Conservation (phyloP, 495 filamentous ascomycete species). For the Hypoxylon cercidicola region DNA sequence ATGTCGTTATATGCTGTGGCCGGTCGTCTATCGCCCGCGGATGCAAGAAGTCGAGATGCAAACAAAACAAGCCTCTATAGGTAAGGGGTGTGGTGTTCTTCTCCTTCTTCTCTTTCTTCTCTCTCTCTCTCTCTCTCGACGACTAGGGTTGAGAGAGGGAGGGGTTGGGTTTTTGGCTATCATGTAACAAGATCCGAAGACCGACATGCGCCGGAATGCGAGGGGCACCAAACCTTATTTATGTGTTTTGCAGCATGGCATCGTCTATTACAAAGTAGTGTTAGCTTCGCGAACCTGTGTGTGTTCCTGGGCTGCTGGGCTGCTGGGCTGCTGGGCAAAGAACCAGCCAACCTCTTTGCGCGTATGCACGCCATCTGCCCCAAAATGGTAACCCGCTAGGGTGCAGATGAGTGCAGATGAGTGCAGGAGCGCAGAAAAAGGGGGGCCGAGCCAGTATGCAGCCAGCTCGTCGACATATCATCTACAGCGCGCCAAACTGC, state of each 20-base stretch:
- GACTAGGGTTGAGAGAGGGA: slow-evolving; percentile 13
- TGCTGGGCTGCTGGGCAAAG: slow-evolving; percentile 29
- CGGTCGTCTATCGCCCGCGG: slow-evolving; percentile 38
- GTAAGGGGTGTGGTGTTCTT: slow-evolving; percentile 25
- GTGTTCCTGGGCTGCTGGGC: too few species aligned
- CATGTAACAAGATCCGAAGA: slow-evolving; percentile 15
- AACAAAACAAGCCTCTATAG: slow-evolving; percentile 40
- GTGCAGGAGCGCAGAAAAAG: slow-evolving; percentile 19
- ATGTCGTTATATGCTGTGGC: slow-evolving; percentile 29
- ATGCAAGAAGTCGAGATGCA: slow-evolving; percentile 46
- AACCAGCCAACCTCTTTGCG: slow-evolving; percentile 28
- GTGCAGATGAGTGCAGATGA: slow-evolving; percentile 14
- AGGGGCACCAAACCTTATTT: slow-evolving; percentile 31
- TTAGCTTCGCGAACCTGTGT: slow-evolving; percentile 27
- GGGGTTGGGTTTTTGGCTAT: slow-evolving; percentile 22
- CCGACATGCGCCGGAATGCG: slow-evolving; percentile 14
- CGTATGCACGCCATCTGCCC: slow-evolving; percentile 36
- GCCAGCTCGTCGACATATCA: slow-evolving; percentile 39
- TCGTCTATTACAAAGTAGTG: slow-evolving; percentile 13
- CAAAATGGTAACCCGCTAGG: slow-evolving; percentile 37
- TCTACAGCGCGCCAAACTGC: slow-evolving; percentile 33
- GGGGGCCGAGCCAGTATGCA: slow-evolving; percentile 37
- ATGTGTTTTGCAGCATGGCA: slow-evolving; percentile 29
- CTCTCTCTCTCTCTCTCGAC: too few species aligned
- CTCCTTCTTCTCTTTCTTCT: too few species aligned